A percentile compares a stretch with the other conserved stretches of the same genome.
Evolutionary conservation across 1,139 yeast genomes (phyloP).

Genomic region (Pichia sp.): DNA sequence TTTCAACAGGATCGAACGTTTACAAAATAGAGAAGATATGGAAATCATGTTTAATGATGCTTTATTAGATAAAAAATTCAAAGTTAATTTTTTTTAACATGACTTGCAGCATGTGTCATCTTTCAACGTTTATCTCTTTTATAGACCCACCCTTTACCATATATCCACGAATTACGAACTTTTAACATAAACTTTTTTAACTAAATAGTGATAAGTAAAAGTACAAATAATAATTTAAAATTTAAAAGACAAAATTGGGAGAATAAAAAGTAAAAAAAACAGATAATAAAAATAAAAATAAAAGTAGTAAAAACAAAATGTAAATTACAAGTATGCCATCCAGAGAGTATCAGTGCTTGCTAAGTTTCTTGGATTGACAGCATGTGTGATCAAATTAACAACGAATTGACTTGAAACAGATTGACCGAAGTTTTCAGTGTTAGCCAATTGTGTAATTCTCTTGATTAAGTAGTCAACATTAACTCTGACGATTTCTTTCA

Average conservation of each 20-base stretch:
- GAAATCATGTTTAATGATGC: constrained; percentile 8
- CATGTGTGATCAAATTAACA: constrained; percentile 88
- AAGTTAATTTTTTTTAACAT: constrained; percentile 4
- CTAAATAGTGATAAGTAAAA: neutral
- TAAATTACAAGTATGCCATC: constrained; percentile 81
- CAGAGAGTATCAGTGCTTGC: constrained; percentile 92
- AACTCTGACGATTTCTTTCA: constrained; percentile 82
- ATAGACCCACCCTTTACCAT: no score
- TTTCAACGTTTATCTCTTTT: no score
- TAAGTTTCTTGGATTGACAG: constrained; percentile 92
- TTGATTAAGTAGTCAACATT: constrained; percentile 87
- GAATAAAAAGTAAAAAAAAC: neutral
- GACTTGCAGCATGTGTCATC: no score
- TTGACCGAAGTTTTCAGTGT: constrained; percentile 52
- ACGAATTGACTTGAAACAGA: constrained; percentile 91
- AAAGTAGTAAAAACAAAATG: neutral
- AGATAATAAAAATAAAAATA: neutral
- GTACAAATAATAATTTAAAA: neutral
- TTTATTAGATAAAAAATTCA: constrained; percentile 13
- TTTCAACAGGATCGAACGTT: constrained; percentile 25
- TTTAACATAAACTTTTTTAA: neutral
- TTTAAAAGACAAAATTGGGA: constrained; percentile 2
- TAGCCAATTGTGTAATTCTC: constrained; percentile 68
- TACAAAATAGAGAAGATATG: constrained; percentile 14
- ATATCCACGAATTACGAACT: no score